Evolutionary conservation across 2,329 filamentous ascomycete genomes (phyloP), one percentile per base, ranked within the genome.

Genomic region (Colletotrichum sublineola): DNA sequence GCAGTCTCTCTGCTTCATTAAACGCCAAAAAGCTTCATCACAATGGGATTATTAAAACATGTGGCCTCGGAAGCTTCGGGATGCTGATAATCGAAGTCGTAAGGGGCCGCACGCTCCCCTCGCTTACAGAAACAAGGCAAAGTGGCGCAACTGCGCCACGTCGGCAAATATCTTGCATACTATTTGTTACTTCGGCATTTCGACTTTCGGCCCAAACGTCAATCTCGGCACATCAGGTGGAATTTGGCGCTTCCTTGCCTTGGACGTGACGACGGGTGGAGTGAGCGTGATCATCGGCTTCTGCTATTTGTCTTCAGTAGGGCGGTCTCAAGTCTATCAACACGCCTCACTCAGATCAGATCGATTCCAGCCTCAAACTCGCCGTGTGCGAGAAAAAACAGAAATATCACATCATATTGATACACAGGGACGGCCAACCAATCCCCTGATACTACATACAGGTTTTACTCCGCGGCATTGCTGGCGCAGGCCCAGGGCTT

Each of bases 401-500:
- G 24, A 44, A 53, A 55, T 18, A 31, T 55, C 24, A 18, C 5
- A 44, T 55, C 11, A 36, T 55, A 29, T 42, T 57, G n/a, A 36
- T 36, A 29, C 40, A 65, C 7, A 20, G 40, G 52, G 11, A 46
- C 44, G 8, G 46, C 40, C 15, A 33, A 44, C 42, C 11, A 52
- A 62, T 61, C 8, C 42, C 42, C 31, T 33, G n/a, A 20, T 18
- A 24, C 15, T 52, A 38, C 12, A 46, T 40, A 40, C 52, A 52
- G 12, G 33, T 42, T 40, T 58, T 8, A 67, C 46, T 55, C 53
- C 1, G 70, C 71, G n/a, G 76, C 78, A 63, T 79, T 78, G 67
- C 78, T 79, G 24, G 75, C 75, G 64, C 82, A 84, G 1, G 79
- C 80, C 82, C 82, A 84, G 7, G 82, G 82, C 20, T 76, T 76